Evolutionary conservation across 352 stramenopile species (phyloP), one percentile per base, ranked within the genome.

Genomic region (Pythium periplocum): DNA sequence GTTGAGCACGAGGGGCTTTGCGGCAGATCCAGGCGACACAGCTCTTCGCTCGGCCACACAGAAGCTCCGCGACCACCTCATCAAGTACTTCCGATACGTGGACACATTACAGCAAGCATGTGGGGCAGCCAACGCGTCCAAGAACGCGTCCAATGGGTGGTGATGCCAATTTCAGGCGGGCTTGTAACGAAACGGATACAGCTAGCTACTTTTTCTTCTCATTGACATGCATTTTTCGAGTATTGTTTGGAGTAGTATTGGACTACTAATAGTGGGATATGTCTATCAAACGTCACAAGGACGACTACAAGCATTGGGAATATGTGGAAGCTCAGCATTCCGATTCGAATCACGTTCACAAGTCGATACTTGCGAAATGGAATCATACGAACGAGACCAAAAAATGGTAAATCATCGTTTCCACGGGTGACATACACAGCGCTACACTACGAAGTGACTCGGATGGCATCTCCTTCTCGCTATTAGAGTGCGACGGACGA

Each of bases 331-430:
- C 70, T 79, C 70, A 79, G 64, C 46, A 65, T 78, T 79, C 67
- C 70, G 70, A 70, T 54, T 79, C 55, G 66, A 79, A 79, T 79
- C 70, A 79, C 66, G 38, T 66, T 62, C 57, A 51, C 57, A 64
- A 64, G 47, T 59, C 57, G 51, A 55, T 55, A 26, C 51, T 64
- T 64, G 58, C 51, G 46, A 57, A 55, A 45, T 60, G 52, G 58
- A 65, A 67, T 79, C 70, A 79, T 79, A 79, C 70, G 70, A 79
- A 79, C 70, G 70, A 79, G 70, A 79, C 70, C 70, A 76, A 78
- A 61, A 75, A 79, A 79, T 76, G 66, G 70, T 79, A 72, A 66
- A 79, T 79, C 70, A 79, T 76, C 51, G 70, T 76, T 69, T 62
- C 66, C 53, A 41, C 33, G 42, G 38, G 39, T 17, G 44, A 10